Evolutionary conservation across 2,329 filamentous ascomycete genomes (phyloP), one percentile per base, ranked within the genome.

Genomic region (Beauveria sp.): DNA sequence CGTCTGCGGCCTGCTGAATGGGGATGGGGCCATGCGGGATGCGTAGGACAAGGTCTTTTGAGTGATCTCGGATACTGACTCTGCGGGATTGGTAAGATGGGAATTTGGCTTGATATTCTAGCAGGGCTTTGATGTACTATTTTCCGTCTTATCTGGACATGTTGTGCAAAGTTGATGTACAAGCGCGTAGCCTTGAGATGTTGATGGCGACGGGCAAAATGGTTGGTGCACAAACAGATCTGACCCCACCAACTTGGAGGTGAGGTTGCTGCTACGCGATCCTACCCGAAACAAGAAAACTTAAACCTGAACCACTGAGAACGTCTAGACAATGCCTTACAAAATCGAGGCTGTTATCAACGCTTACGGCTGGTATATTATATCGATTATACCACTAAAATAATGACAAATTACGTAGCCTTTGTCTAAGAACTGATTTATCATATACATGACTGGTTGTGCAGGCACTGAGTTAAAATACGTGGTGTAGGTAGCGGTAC

Each of bases 1-100:
- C 40, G 53, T 60, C 14, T 84, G 73, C 66, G 84, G 77, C 70
- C 84, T 76, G 62, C 78, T 75, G 54, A 74, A 65, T 9, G 61
- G 55, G 62, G 65, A 44, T 24, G 59, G 53, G 10, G 62, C 55
- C 58, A 57, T 61, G 59, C 50, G 48, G 7, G 6, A 9, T 43
- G 3, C 8, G 22, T 26, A 48, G 26, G 24, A 51, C 14, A 28
- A 5, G 20, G 20, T n/a, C 28, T 26, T 26, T 37, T 26, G 34
- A 1, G 34, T 20, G 8, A 10, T 34, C 2, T 8, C 20, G 2
- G 43, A 9, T 28, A 43, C 28, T 8, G 43, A 8, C 6, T 28
- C 40, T 6, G 26, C 41, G n/a, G n/a, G 14, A 14, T 51, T 14
- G 5, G 20, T 14, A 3, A 2, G 20, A 5, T 34, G 24, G 5